Percentiles rank a stretch among this genome's conserved stretches.
These are phyloP conservation scores for Aplosporella prunicola DNA, from an alignment of 2,329 filamentous ascomycete genomes.

Conservation along the genomic window DNA sequence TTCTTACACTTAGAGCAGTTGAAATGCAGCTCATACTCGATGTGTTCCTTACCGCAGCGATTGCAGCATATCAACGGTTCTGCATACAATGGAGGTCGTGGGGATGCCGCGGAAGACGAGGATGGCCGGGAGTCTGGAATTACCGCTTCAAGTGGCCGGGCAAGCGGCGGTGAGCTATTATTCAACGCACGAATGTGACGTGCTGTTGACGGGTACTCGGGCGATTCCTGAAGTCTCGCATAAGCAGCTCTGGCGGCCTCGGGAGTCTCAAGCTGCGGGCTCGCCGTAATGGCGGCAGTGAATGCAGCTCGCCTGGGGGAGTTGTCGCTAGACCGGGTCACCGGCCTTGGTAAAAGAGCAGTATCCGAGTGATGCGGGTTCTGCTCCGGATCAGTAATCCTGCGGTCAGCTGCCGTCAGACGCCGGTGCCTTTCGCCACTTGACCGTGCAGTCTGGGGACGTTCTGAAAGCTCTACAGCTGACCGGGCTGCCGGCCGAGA, in stretches of 20 bases:
- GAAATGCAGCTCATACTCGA: conserved; percentile 81
- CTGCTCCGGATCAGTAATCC: conserved; percentile 29
- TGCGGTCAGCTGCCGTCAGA: conserved; percentile 37
- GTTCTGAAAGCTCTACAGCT: conserved; percentile 51
- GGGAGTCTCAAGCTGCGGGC: conserved; percentile 4
- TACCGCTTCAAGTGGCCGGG: conserved; percentile 7
- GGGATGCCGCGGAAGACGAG: conserved; percentile 20
- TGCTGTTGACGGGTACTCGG: background rate
- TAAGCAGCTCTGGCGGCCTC: conserved; percentile 2
- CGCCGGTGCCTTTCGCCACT: conserved; percentile 22
- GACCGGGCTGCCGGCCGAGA: conserved; percentile 49
- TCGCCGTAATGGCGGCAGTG: conserved; percentile 3
- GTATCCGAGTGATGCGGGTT: conserved; percentile 6
- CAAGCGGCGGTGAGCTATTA: conserved; percentile 20
- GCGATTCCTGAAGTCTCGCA: conserved; percentile 4
- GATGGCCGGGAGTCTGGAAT: conserved; percentile 5
- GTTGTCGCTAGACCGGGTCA: conserved; percentile 17
- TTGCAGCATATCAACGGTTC: conserved; percentile 70
- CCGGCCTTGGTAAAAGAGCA: background rate
- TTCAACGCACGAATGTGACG: conserved; percentile 14
- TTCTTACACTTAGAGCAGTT: conserved; percentile 62
- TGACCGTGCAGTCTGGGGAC: conserved; percentile 21
- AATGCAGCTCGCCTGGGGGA: conserved; percentile 23
- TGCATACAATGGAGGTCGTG: conserved; percentile 38
- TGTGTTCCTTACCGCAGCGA: conserved; percentile 58